Base-by-base conservation (phyloP, 148 eudicot species). In the Euryodendron excelsum region DNA sequence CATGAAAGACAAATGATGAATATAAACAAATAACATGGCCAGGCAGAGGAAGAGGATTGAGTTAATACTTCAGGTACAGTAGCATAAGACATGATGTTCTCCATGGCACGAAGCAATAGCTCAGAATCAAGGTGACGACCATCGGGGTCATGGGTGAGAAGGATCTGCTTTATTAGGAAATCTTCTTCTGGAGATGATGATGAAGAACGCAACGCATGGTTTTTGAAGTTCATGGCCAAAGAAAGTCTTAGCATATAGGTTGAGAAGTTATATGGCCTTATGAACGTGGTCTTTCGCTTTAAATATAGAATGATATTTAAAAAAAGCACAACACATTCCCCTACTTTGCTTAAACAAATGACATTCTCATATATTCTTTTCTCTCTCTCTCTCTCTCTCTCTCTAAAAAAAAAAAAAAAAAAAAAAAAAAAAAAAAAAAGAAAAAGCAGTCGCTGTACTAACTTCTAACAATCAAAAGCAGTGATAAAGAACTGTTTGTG, bases 81-180 rank as follows among this genome's bases (percentile, higher is more conserved):
- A 39, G 91, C 77, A 33, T 78, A 73, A 67, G 41, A 64, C 85
- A 90, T 81, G 84, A 85, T 82, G 52, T 66, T 75, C 78, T 91
- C 92, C 41, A 86, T 79, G 41, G 85, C 88, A 48, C 78, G 87
- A 74, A 93, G 91, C 83, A 91, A 69, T 66, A 85, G 67, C 81
- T 84, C 85, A 34, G 89, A 78, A 74, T 93, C 92, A 61, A 90
- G 80, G 1, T 37, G 77, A 37, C 81, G 83, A 17, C 85, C 91
- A 55, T 88, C 93, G 15, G 91, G 91, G 73, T 91, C 87, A 79
- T 93, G 97, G 59, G 87, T 85, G 60, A 88, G 83, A 9, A 83
- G 77, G 52, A 88, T 88, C 70, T 80, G 80, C 82, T 80, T 78
- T 52, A 88, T 82, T n/a, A 87, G 81, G 64, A 83, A 76, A 55